Percentiles rank a stretch among this genome's conserved stretches.
These are phyloP conservation scores for Sugiyamaella floridensis DNA, from an alignment of 805 yeast species.

Conservation along the genomic window DNA sequence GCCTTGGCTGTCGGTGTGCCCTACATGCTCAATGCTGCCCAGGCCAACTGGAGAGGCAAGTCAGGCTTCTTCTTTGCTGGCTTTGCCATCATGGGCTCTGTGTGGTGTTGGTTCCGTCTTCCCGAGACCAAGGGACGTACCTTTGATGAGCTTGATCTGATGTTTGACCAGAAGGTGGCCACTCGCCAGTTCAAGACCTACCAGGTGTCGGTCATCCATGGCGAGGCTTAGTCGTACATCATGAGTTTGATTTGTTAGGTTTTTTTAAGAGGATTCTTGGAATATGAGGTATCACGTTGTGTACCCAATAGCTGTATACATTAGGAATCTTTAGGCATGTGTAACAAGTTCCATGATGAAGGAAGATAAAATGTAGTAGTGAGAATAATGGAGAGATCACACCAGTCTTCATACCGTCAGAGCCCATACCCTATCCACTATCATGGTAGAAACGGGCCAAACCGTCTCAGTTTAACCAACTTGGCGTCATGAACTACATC, in stretches of 20 bases:
- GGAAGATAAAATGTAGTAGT: too few relatives aligned
- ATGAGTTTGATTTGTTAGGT: too few relatives aligned
- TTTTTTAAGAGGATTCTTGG: too few relatives aligned
- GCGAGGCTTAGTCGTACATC: neutral
- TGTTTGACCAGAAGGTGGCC: constrained; percentile 32
- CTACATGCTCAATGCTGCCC: constrained; percentile 42
- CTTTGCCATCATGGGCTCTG: constrained; percentile 24
- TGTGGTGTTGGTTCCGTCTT: constrained; percentile 43
- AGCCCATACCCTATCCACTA: neutral
- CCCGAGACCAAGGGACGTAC: constrained; percentile 56
- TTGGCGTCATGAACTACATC: constrained; percentile 60
- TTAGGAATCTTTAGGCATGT: too few relatives aligned
- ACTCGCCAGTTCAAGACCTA: constrained; percentile 3
- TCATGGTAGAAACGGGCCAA: too few relatives aligned
- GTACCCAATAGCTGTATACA: too few relatives aligned
- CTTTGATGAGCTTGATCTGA: constrained; percentile 49
- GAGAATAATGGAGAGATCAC: too few relatives aligned
- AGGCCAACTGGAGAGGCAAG: constrained; percentile 41
- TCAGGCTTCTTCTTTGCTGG: constrained; percentile 43
- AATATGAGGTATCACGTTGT: too few relatives aligned
- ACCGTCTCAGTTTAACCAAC: neutral
- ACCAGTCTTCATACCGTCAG: neutral
- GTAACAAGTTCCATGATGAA: too few relatives aligned
- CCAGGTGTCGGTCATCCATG: neutral
- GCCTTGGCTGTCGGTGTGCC: constrained; percentile 27